Evolutionary conservation across 148 eudicot genomes (phyloP).

Genomic region (Rhododendron ferrugineum): DNA sequence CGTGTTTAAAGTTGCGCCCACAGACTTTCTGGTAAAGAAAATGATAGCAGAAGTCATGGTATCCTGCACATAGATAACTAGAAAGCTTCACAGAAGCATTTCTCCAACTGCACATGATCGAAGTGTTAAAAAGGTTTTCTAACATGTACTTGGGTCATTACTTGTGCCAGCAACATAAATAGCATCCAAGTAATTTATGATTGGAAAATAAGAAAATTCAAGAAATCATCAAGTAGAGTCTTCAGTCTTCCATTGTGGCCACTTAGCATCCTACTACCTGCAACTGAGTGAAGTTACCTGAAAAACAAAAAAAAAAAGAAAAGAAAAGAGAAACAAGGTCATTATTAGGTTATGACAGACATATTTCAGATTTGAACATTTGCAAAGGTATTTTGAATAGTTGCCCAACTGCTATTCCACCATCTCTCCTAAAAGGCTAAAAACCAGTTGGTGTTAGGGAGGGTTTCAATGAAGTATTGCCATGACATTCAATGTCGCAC

Average conservation of each 20-base stretch:
- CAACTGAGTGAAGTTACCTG: slow-evolving; percentile 9
- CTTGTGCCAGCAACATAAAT: slow-evolving; percentile 1
- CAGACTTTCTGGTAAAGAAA: not conserved
- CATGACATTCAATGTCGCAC: too few relatives aligned
- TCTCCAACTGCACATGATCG: slow-evolving; percentile 11
- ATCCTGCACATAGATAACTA: slow-evolving; percentile 1
- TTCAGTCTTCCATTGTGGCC: slow-evolving; percentile 5
- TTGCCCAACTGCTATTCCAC: not conserved
- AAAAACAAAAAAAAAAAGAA: not conserved
- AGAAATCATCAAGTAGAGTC: not conserved
- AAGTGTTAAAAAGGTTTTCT: not conserved
- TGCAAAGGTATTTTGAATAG: not conserved
- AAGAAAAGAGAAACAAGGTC: not conserved
- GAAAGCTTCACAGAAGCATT: slow-evolving; percentile 1
- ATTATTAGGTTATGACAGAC: not conserved
- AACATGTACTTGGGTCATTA: slow-evolving; percentile 6
- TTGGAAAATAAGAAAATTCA: not conserved
- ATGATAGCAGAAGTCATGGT: not conserved
- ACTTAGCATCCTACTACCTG: slow-evolving; percentile 8
- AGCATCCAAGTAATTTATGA: not conserved
- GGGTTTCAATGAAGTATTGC: too few relatives aligned
- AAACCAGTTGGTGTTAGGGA: too few relatives aligned
- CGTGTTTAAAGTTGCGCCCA: not conserved
- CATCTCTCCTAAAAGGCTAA: too few relatives aligned
- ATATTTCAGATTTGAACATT: not conserved